Evolutionary conservation across 305 asterid genomes (phyloP), one percentile per base, ranked within the genome.

Genomic region (Fraxinus albicans): DNA sequence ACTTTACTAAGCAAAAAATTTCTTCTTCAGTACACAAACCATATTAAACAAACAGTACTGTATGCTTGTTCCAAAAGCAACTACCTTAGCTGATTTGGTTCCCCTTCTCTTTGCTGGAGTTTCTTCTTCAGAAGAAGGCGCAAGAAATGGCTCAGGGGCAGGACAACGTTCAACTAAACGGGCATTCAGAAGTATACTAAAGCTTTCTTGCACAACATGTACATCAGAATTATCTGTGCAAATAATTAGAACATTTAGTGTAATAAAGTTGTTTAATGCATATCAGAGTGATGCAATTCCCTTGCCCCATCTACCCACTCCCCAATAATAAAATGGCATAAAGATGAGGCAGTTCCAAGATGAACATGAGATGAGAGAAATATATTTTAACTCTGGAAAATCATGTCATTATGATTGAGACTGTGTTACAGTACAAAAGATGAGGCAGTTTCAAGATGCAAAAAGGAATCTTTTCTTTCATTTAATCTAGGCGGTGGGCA

Each of bases 141-240:
- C 86, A 86, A 96, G 91, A 88, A 87, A 86, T 79, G 98, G 99
- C 67, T 88, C 97, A 80, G 98, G 94, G 77, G 90, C 93, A 23
- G 99, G 99, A 80, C 99, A 94, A 12, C 94, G 94, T 86, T 96
- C 99, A 86, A 96, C 87, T 83, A 91, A 93, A 77, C 92, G 88
- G 53, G 93, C 92, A 81, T 75, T 79, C 83, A 91, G 90, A 86
- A 95, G 97, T 85, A 79, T 88, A 69, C 44, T 84, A 88, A 95
- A 91, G 87, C 75, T 88, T 81, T 91, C 94, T 65, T 72, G 88
- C 80, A 89, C 82, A 77, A 44, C 83, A 69, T 85, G 86, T 82
- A 40, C 84, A 76, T 85, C 90, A 84, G 86, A 84, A 84, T 84
- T 84, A 83, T 89, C 99, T 95, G 93, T 85, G 81, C 58, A 77